These are phyloP conservation scores for Harringtonia lauricola DNA, from an alignment of 2,329 filamentous ascomycete genomes.

Conservation along the genomic window DNA sequence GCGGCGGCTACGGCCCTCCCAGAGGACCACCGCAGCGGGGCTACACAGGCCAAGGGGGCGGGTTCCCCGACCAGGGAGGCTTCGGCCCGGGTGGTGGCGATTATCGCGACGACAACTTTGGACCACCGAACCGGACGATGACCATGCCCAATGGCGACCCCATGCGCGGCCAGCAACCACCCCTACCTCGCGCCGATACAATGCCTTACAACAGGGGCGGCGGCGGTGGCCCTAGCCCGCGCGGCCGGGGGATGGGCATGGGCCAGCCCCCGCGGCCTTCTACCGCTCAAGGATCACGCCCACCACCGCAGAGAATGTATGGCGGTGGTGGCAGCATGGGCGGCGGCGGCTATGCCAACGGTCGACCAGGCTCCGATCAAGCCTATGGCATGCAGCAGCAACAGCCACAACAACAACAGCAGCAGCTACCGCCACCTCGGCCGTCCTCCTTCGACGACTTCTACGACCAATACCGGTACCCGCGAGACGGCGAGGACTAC, in stretches of 20 bases:
- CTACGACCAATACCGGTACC: conserved; percentile 44
- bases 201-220: conserved; percentile 31
- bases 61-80: not conserved
- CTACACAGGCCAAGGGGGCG: conserved; percentile 14
- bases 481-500: conserved; percentile 18
- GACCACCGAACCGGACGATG: conserved; percentile 44
- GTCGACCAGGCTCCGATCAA: conserved; percentile 13
- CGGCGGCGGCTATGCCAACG: conserved; percentile 4
- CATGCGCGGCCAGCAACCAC: conserved; percentile 23
- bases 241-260: conserved; percentile 10
- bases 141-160: conserved; percentile 43
- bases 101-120: conserved; percentile 32
- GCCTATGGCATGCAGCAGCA: conserved; percentile 22
- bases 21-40: conserved; percentile 10
- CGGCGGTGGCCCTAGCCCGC: conserved; percentile 31
- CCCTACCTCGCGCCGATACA: conserved; percentile 28
- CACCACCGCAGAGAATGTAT: conserved; percentile 42
- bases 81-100: conserved; percentile 15
- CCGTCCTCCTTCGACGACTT: conserved; percentile 35
- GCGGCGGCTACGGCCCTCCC: conserved; percentile 13
- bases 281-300: conserved; percentile 40
- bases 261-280: conserved; percentile 36
- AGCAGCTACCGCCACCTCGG: conserved; percentile 20
- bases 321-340: not conserved
- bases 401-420: conserved; percentile 12